Evolutionary conservation across 2,329 filamentous ascomycete genomes (phyloP), one percentile per base, ranked within the genome.

Genomic region (Aspergillus brunneoviolaceus): DNA sequence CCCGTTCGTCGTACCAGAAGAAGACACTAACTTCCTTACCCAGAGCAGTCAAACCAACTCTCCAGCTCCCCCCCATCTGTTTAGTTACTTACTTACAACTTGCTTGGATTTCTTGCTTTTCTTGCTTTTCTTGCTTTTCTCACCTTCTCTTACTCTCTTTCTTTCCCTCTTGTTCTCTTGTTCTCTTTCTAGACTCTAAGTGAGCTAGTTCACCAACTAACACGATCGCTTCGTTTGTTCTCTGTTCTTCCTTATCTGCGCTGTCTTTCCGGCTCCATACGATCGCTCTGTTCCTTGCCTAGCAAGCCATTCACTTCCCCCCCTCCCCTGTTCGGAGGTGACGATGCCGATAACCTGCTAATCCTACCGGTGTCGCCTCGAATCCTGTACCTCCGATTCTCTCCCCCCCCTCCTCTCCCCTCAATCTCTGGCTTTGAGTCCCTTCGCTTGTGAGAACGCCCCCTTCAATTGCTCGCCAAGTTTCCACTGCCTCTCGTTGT

Each of bases 71-170:
- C 33, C 33, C 16, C n/a, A 45, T 45, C 39, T 45, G 39, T 45
- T 45, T 45, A 45, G 39, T 45, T 45, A 16, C 12, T 42, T 42
- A 42, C 33, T 35, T 11, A 14, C 11, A 33, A 33, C 42, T 57
- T 57, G 29, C 42, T 42, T 51, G 23, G 23, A 23, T 23, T 23
- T 23, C 23, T 23, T 23, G 33, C 42, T 42, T 51, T 59, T 51
- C 56, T 45, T 60, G 53, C 48, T 39, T 48, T 35, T 70, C 19
- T 65, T 70, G 53, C 49, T 67, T 19, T 51, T 60, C 23, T 69
- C 63, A 63, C 64, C 60, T 49, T 23, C 23, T 56, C 25, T 51
- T 67, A 31, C 23, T 29, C 42, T 53, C 21, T 50, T 67, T 23
- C 23, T 29, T 19, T 27, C 4, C 29, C 39, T 47, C 53, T 55